Base-by-base conservation (phyloP, 345 rosid species). In the Eucalyptus camaldulensis region DNA sequence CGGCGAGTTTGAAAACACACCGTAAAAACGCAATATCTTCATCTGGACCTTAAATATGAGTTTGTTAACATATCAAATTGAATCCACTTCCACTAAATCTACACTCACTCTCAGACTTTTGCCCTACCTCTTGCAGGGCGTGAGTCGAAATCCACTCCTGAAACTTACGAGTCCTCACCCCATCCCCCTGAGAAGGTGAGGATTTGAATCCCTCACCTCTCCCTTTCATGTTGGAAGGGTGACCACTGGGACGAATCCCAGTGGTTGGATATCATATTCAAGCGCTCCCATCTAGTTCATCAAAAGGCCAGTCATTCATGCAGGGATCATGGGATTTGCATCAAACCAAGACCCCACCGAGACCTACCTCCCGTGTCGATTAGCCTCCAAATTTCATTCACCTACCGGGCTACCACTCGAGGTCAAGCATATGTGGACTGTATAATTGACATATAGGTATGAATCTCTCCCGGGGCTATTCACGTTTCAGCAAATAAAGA, bases 1-100 rank as follows among this genome's bases (percentile, higher is more conserved):
- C 1, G 0, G 8, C 5, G 0, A 53, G 25, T 53, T 29, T 62
- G 69, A 6, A 29, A 29, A 27, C 15, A 12, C 3, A 0, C 3
- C 0, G 0, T 4, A 11, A 1, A 40, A 22, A 3, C 14, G 8
- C 5, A 12, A 40, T 2, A 2, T 24, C 3, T 40, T 76, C 8
- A 40, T 40, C 5, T 4, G 5, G 24, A 76, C 3, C 27, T 10
- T 4, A 40, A 37, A 37, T 72, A 22, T 4, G 8, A 72, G 3
- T 11, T 3, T 1, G 5, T 21, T 13, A 37, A 40, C 47, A 21
- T 37, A 76, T 76, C 8, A 6, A 21, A 21, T 2, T 3, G 13
- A 24, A 37, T 21, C 3, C 13, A 6, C 31, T 27, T 1, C 14
- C 15, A 11, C 15, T 2, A 10, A 33, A 33, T 33, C 37, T 33